A percentile compares a stretch with the other conserved stretches of the same genome.
Conservation (phyloP, 768 basidiomycete genomes). For the Leccinum aurantiacum region DNA sequence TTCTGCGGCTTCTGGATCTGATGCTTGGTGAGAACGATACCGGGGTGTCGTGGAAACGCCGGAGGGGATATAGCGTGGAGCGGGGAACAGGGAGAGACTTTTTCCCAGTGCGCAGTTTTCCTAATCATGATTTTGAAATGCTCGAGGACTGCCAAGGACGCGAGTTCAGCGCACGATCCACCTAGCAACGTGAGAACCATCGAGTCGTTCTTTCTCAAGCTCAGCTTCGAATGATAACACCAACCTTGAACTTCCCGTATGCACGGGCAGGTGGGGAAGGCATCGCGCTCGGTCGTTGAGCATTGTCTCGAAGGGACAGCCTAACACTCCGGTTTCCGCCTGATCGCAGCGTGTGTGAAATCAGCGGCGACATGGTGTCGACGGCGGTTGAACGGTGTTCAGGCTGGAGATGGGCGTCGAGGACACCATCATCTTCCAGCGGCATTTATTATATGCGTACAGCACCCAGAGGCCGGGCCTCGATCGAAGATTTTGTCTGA, state of each 20-base stretch:
- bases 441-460: background rate
- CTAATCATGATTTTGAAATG: conserved; percentile 7
- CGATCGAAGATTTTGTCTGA: background rate
- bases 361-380: background rate
- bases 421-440: background rate
- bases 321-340: too few relatives aligned
- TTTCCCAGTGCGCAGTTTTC: conserved; percentile 1
- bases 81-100: background rate
- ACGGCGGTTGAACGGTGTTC: background rate
- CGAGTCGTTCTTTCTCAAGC: conserved; percentile 13
- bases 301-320: background rate
- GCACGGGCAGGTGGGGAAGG: conserved; percentile 4
- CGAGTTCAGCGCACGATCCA: background rate
- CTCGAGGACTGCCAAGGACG: background rate
- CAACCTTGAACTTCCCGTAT: conserved; percentile 1
- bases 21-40: conserved; percentile 12
- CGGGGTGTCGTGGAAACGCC: conserved; percentile 6
- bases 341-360: background rate
- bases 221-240: conserved; percentile 19
- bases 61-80: background rate
- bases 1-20: conserved; percentile 10
- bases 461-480: background rate
- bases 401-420: background rate
- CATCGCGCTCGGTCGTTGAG: background rate
- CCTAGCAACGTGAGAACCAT: conserved; percentile 13